Evolutionary conservation across 148 eudicot genomes (phyloP), one percentile per base, ranked within the genome.

Genomic region (Spergularia marina): DNA sequence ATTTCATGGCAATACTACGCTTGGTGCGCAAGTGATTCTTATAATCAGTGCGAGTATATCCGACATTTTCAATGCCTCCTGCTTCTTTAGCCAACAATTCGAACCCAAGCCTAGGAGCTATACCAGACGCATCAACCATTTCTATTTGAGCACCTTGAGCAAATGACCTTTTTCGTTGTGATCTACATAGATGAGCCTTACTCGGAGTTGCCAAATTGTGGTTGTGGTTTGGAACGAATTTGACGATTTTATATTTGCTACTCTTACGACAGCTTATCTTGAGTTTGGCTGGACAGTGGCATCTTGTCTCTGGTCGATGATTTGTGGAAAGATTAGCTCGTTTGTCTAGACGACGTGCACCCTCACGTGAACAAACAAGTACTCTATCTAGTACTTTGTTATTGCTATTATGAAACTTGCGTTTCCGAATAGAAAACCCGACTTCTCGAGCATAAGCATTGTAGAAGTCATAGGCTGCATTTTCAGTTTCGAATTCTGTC

Each of bases 401-500:
- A 8, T 17, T 53, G n/a, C 47, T n/a, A 13, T 12, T 66, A 54
- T 76, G 78, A 18, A 51, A 40, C 49, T 30, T 41, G 39, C 34
- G 47, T 36, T 30, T 68, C 12, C 79, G 55, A 40, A 69, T 60
- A 21, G 66, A 76, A 51, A 76, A 76, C 6, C 79, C 79, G 13
- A 23, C n/a, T 57, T 49, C 40, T 13, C 57, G 25, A 69, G 66
- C 44, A 13, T 34, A 63, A 0, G 16, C 16, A 12, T 34, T 60
- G 64, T 60, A 20, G 12, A 60, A 60, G 9, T 60, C 11, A 20
- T 60, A n/a, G 21, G 64, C 5, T n/a, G 34, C 36, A 25, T 54
- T 17, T 54, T 54, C 57, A 12, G 1, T 12, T 12, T 54, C 57
- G 13, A 57, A 57, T 21, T 57, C 20, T 21, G 16, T 57, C 5